These are phyloP conservation scores for Irpex lacteus DNA, from an alignment of 1,284 basidiomycete species.

Conservation along the genomic window DNA sequence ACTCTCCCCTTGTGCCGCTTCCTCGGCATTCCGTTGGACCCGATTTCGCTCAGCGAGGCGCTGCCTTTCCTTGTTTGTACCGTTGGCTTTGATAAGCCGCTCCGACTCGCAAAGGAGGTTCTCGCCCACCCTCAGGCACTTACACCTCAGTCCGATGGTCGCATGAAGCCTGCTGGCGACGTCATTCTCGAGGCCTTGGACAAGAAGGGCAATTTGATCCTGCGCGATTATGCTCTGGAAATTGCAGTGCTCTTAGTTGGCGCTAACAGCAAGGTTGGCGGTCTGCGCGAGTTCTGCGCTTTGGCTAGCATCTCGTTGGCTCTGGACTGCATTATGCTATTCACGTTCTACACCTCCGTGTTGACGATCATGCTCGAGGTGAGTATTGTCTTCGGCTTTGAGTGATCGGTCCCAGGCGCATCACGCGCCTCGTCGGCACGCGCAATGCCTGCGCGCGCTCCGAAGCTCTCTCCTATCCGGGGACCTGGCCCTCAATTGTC, in stretches of 20 bases:
- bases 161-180: conserved; percentile 76
- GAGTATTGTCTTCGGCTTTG: conserved; percentile 23
- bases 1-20: conserved; percentile 84
- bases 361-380: conserved; percentile 95
- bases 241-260: conserved; percentile 88
- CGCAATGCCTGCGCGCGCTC: neutral
- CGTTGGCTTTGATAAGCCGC: conserved; percentile 97
- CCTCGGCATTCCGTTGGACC: conserved; percentile 87
- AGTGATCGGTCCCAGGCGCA: neutral
- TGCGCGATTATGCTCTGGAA: conserved; percentile 92
- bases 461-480: neutral
- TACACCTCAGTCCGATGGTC: conserved; percentile 43
- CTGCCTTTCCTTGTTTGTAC: conserved; percentile 98
- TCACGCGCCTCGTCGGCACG: neutral
- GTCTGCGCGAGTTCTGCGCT: conserved; percentile 93
- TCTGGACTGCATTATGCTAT: conserved; percentile 87
- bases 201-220: conserved; percentile 77
- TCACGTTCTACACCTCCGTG: conserved; percentile 88
- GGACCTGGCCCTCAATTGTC: conserved; percentile 1
- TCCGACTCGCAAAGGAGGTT: conserved; percentile 87
- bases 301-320: conserved; percentile 85
- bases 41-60: conserved; percentile 91
- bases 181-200: conserved; percentile 85
- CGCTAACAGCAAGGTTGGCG: conserved; percentile 85
- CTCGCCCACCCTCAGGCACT: conserved; percentile 82